Conservation (phyloP, 2,329 filamentous ascomycete species). For the Elsinoe fawcettii region DNA sequence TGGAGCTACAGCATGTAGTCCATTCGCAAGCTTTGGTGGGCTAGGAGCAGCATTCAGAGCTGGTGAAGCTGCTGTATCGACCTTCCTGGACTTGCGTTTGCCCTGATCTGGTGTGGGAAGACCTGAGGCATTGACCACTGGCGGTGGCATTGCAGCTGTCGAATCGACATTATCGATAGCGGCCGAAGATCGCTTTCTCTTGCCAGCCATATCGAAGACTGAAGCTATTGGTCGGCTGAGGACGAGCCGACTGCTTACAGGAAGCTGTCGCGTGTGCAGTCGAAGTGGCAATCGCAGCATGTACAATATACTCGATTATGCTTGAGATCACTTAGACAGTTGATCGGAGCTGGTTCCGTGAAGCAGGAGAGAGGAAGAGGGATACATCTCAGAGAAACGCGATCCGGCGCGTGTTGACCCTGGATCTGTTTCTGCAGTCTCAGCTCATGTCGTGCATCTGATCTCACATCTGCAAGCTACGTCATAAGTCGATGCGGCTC, state of each 20-base stretch:
- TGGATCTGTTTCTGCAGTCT: neutral
- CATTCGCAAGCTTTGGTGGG: slow-evolving; percentile 38
- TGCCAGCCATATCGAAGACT: slow-evolving; percentile 5
- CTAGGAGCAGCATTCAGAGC: slow-evolving; percentile 25
- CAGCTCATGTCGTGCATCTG: neutral
- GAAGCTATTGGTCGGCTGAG: neutral
- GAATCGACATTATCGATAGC: neutral
- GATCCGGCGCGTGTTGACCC: neutral
- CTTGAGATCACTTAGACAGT: neutral
- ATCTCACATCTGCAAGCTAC: neutral
- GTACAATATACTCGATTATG: neutral
- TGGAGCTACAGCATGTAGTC: slow-evolving; percentile 25
- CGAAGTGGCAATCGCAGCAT: slow-evolving; percentile 13
- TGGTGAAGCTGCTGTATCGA: slow-evolving; percentile 36
- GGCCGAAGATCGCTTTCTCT: slow-evolving; percentile 12
- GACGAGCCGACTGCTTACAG: neutral
- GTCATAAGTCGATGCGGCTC: neutral
- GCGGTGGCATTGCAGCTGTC: slow-evolving; percentile 1
- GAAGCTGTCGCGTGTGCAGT: neutral
- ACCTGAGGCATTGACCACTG: slow-evolving; percentile 1
- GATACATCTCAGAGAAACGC: neutral
- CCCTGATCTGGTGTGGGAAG: neutral
- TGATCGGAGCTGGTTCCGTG: neutral
- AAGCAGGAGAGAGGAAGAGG: neutral
- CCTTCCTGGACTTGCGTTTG: slow-evolving; percentile 24